phyloP scores from a whole-genome alignment of 2,329 filamentous ascomycete genomes.

The Aspergillus melleus region DNA sequence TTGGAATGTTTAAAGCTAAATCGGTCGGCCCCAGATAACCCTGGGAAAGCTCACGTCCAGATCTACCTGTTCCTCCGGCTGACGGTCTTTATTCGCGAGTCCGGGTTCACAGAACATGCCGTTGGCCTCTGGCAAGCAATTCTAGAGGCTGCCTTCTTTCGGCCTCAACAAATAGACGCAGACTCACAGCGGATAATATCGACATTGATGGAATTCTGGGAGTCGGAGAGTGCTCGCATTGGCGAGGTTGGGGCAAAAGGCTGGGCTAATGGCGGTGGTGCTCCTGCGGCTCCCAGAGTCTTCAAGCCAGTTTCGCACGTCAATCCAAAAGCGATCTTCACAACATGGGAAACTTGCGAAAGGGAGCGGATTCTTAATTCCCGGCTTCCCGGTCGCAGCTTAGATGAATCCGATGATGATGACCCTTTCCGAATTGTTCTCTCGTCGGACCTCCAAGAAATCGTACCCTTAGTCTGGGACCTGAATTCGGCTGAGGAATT shows the following conservation, averaged over 20 bases:
- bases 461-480: constrained; percentile 49
- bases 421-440: constrained; percentile 83
- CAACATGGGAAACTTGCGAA: constrained; percentile 57
- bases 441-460: constrained; percentile 69
- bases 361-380: constrained; percentile 48
- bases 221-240: constrained; percentile 74
- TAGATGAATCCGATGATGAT: constrained; percentile 73
- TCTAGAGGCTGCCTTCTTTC: constrained; percentile 69
- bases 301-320: constrained; percentile 25
- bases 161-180: constrained; percentile 44
- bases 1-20: constrained; percentile 56
- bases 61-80: constrained; percentile 73
- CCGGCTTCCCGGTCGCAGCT: constrained; percentile 67
- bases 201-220: constrained; percentile 78
- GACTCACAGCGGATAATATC: constrained; percentile 18
- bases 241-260: constrained; percentile 72
- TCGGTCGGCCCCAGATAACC: constrained; percentile 17
- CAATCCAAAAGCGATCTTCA: constrained; percentile 34
- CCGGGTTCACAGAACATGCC: constrained; percentile 76
- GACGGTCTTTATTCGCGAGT: constrained; percentile 72
- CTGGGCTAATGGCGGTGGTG: constrained; percentile 53
- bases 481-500: constrained; percentile 48
- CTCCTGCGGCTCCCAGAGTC: constrained; percentile 35
- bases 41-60: constrained; percentile 41
- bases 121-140: constrained; percentile 80